Evolutionary conservation across 2,329 filamentous ascomycete species (phyloP).

Genomic region (Albophoma yamanashiensis): DNA sequence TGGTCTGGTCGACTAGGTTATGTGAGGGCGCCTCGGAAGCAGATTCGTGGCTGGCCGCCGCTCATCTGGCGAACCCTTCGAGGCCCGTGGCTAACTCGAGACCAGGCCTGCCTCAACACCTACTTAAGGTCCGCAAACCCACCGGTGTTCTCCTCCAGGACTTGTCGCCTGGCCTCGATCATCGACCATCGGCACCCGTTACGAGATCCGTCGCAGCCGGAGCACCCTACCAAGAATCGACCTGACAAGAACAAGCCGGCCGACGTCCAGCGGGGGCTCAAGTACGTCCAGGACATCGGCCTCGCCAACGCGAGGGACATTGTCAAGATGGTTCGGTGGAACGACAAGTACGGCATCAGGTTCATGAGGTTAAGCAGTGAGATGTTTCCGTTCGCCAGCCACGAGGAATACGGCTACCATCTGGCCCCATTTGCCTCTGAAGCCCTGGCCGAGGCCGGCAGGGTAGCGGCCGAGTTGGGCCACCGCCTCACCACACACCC

Average conservation of each 20-base stretch:
- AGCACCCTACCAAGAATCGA: slow-evolving; percentile 76
- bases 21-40: slow-evolving; percentile 37
- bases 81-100: slow-evolving; percentile 3
- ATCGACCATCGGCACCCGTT: slow-evolving; percentile 80
- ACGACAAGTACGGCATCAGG: slow-evolving; percentile 81
- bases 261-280: slow-evolving; percentile 54
- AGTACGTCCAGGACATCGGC: slow-evolving; percentile 67
- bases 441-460: slow-evolving; percentile 64
- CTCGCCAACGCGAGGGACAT: slow-evolving; percentile 77
- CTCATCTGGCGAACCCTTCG: neutral
- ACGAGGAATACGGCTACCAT: slow-evolving; percentile 76
- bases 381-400: slow-evolving; percentile 95
- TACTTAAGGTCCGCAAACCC: slow-evolving; percentile 75
- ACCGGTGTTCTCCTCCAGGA: slow-evolving; percentile 81
- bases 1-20: slow-evolving; percentile 89
- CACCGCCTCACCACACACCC: slow-evolving; percentile 87
- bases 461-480: slow-evolving; percentile 63
- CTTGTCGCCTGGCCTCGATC: slow-evolving; percentile 84
- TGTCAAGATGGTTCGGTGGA: slow-evolving; percentile 81
- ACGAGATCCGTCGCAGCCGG: slow-evolving; percentile 60
- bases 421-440: slow-evolving; percentile 75
- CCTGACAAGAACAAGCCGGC: slow-evolving; percentile 65
- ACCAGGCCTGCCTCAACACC: slow-evolving; percentile 77
- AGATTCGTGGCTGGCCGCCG: neutral
- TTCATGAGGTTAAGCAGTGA: slow-evolving; percentile 90